Conservation (phyloP, 2,329 filamentous ascomycete genomes). For the Ceratocystis lukuohia region DNA sequence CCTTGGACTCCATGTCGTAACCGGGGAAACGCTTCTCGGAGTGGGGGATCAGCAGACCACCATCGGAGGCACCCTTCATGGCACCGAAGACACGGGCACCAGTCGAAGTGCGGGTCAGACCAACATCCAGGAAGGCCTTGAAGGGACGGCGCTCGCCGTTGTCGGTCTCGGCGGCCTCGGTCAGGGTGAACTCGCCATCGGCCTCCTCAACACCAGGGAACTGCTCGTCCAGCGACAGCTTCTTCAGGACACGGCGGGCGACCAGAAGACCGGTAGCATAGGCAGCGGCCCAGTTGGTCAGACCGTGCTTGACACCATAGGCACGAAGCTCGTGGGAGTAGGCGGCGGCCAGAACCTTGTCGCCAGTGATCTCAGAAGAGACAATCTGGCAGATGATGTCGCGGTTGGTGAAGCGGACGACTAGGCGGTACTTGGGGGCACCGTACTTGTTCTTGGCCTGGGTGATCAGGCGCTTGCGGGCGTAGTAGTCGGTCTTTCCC, state of each 20-base stretch:
- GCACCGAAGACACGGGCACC: slow-evolving; percentile 98
- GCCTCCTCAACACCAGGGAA: slow-evolving; percentile 95
- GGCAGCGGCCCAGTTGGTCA: slow-evolving; percentile 98
- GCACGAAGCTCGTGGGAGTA: slow-evolving; percentile 96
- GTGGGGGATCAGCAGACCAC: slow-evolving; percentile 93
- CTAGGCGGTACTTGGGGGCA: slow-evolving; percentile 98
- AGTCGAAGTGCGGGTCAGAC: slow-evolving; percentile 91
- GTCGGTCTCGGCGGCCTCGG: slow-evolving; percentile 82
- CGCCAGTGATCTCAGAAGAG: slow-evolving; percentile 86
- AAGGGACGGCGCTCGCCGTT: slow-evolving; percentile 93
- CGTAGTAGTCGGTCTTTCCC: slow-evolving; percentile 99
- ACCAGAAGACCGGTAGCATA: slow-evolving; percentile 95
- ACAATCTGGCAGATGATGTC: slow-evolving; percentile 98
- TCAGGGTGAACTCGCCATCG: slow-evolving; percentile 89
- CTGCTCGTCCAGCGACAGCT: slow-evolving; percentile 86
- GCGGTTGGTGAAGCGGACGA: slow-evolving; percentile 98
- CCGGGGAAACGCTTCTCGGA: slow-evolving; percentile 99
- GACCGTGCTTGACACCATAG: slow-evolving; percentile 95
- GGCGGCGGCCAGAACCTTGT: slow-evolving; percentile 88
- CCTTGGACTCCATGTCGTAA: slow-evolving; percentile 93
- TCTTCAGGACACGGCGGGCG: slow-evolving; percentile 90
- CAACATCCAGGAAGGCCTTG: slow-evolving; percentile 98
- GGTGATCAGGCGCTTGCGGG: slow-evolving; percentile 97
- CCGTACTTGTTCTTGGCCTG: slow-evolving; percentile 99
- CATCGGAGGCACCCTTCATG: slow-evolving; percentile 99